A percentile compares a stretch with the other conserved stretches of the same genome.
Evolutionary conservation across 768 basidiomycete species (phyloP).

Genomic region (Gyrodon lividus): DNA sequence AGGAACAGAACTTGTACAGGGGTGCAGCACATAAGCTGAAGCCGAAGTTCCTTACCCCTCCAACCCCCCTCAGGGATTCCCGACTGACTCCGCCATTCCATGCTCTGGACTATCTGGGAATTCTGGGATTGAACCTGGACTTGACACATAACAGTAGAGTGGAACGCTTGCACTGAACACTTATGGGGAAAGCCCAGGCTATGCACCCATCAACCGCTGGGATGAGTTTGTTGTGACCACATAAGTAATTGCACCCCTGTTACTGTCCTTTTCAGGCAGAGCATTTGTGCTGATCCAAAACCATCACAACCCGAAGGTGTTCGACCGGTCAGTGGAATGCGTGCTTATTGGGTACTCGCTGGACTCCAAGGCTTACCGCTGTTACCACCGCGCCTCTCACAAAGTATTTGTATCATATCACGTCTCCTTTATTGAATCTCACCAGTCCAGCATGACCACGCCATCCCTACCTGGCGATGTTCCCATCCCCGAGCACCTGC

Average conservation of each 20-base stretch:
- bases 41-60: no score
- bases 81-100: no score
- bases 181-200: conserved; percentile 29
- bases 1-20: no score
- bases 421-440: conserved; percentile 23
- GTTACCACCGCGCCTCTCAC: conserved; percentile 1
- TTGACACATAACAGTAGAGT: conserved; percentile 38
- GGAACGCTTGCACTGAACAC: conserved; percentile 36
- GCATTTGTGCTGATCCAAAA: conserved; percentile 26
- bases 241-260: no score
- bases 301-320: conserved; percentile 30
- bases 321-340: conserved; percentile 1
- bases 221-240: conserved; percentile 35
- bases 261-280: conserved; percentile 25
- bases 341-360: conserved; percentile 11
- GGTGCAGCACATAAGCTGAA: no score
- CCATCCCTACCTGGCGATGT: no score
- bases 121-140: no score
- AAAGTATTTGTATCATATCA: conserved; percentile 16
- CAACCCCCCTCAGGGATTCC: no score
- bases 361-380: conserved; percentile 12
- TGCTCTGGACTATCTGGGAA: no score
- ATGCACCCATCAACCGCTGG: conserved; percentile 36
- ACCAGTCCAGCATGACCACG: no score
- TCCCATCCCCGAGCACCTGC: background rate